Evolutionary conservation across 192 early-diverging fungal genomes (phyloP).

Genomic region (Umbelopsis sp.): DNA sequence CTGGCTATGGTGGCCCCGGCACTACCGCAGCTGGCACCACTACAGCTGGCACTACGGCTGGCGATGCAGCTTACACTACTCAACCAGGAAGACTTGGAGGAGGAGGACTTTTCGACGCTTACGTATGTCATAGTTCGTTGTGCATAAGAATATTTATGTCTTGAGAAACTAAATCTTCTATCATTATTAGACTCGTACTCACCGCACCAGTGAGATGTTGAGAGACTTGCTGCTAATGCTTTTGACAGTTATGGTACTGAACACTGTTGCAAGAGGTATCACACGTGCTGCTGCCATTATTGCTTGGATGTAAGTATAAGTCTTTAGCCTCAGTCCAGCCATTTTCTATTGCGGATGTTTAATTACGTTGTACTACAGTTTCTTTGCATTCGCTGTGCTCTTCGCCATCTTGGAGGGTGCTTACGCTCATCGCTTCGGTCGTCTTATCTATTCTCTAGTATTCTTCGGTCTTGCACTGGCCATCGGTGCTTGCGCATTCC

Average conservation of each 20-base stretch:
- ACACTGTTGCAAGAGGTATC: conserved; percentile 38
- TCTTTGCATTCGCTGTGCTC: conserved; percentile 29
- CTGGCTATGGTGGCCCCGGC: not conserved
- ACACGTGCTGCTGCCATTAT: conserved; percentile 37
- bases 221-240: conserved; percentile 34
- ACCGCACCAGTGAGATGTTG: conserved; percentile 1
- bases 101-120: not conserved
- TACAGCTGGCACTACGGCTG: not conserved
- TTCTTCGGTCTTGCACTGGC: conserved; percentile 33
- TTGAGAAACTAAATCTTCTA: not conserved
- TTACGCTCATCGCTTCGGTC: conserved; percentile 22
- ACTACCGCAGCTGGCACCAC: not conserved
- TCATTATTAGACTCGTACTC: conserved; percentile 1
- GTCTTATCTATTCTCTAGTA: conserved; percentile 22
- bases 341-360: not conserved
- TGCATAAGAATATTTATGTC: not conserved
- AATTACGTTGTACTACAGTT: conserved; percentile 6
- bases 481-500: conserved; percentile 27
- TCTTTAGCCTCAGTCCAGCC: too few relatives aligned
- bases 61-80: not conserved
- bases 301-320: conserved; percentile 38
- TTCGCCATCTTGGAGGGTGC: conserved; percentile 24
- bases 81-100: not conserved
- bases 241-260: conserved; percentile 36
- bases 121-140: not conserved